These are phyloP conservation scores for Scheffersomyces lignicola DNA, from an alignment of 1,139 yeast species.

Conservation along the genomic window DNA sequence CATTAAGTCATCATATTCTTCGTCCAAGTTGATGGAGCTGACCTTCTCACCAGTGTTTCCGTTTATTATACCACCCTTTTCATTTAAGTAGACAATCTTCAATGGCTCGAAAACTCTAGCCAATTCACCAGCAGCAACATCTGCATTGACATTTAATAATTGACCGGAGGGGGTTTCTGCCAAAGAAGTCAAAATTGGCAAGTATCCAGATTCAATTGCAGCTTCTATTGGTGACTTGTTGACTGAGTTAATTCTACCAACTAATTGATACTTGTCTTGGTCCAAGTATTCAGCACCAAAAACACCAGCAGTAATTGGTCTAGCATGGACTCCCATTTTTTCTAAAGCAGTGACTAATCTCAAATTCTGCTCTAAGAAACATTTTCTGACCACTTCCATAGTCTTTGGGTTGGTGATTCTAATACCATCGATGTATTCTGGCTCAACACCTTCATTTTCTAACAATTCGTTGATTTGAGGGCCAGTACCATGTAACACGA, in stretches of 20 bases:
- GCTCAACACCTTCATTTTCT: constrained; percentile 94
- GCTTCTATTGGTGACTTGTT: constrained; percentile 93
- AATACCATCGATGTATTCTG: constrained; percentile 94
- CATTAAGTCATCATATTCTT: constrained; percentile 88
- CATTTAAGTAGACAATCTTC: constrained; percentile 93
- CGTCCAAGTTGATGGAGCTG: constrained; percentile 88
- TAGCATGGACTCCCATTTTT: constrained; percentile 93
- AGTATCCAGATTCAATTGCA: constrained; percentile 91
- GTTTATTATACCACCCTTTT: constrained; percentile 95
- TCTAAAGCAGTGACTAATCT: constrained; percentile 94
- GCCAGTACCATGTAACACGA: constrained; percentile 97
- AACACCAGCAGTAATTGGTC: constrained; percentile 98
- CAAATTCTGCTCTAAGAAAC: constrained; percentile 93
- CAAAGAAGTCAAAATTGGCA: constrained; percentile 92
- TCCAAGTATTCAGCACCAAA: constrained; percentile 92
- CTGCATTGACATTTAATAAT: constrained; percentile 95
- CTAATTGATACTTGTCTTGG: constrained; percentile 85
- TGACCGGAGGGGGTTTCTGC: constrained; percentile 98
- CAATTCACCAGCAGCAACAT: constrained; percentile 97
- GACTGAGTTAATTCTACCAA: constrained; percentile 84
- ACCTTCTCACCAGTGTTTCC: constrained; percentile 91
- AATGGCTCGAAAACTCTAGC: constrained; percentile 97
- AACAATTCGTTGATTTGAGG: constrained; percentile 95
- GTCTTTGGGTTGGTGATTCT: constrained; percentile 94
- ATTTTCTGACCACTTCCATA: constrained; percentile 92